Evolutionary conservation across 495 filamentous ascomycete species (phyloP).

Genomic region (Lasiosphaeria hispida): DNA sequence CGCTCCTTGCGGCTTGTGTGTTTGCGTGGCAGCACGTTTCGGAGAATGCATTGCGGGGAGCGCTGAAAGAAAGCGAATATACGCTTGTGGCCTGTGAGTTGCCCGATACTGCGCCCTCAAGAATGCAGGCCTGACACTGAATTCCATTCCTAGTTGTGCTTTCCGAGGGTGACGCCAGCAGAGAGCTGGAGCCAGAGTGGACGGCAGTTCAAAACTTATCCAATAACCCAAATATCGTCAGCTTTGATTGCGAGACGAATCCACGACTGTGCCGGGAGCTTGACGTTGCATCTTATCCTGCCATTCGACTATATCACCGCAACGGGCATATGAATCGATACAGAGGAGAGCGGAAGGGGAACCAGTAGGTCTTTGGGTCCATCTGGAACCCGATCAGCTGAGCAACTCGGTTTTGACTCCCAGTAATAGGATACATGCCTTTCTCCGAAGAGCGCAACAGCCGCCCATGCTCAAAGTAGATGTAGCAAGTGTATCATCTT

Average conservation of each 20-base stretch:
- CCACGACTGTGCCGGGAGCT: slow-evolving; percentile 24
- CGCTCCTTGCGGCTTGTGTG: slow-evolving; percentile 15
- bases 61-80: neutral
- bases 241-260: slow-evolving; percentile 29
- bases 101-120: neutral
- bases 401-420: neutral
- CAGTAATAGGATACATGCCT: neutral
- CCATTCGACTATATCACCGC: slow-evolving; percentile 30
- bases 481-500: slow-evolving; percentile 2
- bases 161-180: slow-evolving; percentile 6
- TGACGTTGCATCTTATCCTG: slow-evolving; percentile 33
- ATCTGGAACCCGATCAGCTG: neutral
- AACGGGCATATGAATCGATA: slow-evolving; percentile 17
- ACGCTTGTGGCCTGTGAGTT: neutral
- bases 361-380: neutral
- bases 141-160: neutral
- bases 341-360: slow-evolving; percentile 9
- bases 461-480: slow-evolving; percentile 25
- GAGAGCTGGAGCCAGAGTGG: slow-evolving; percentile 12
- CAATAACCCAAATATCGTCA: slow-evolving; percentile 14
- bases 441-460: neutral
- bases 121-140: neutral
- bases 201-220: neutral
- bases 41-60: neutral
- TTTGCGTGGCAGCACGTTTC: neutral